Base-by-base conservation (phyloP, 148 eudicot species). In the Rhododendron vialii region DNA sequence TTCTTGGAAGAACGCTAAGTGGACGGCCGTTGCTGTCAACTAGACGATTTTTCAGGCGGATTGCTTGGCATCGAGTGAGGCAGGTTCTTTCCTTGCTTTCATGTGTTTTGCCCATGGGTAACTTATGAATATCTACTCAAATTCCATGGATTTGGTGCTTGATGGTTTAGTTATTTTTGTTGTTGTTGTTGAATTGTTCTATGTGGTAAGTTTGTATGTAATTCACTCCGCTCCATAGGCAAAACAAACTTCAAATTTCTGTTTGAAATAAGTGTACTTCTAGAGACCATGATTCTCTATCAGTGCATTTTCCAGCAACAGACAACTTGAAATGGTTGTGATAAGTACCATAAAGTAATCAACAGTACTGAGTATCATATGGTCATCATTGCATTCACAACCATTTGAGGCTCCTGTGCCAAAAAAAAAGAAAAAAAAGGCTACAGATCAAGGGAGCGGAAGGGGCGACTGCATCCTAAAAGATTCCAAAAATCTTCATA, bases 1-100 rank as follows among this genome's bases (percentile, higher is more conserved):
- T 96, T 87, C 92, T 95, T 43, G 98, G 99, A 43, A 96, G 99
- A 88, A 96, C 99, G 22, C 96, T 96, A 47, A 94, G 99, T 86
- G 99, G 99, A 12, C 71, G 99, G 90, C 99, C 99, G 5, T 90
- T 96, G 92, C 89, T 96, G 78, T 96, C 99, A 22, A 83, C 93
- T 7, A 88, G 99, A 71, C 89, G 96, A 82, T 91, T 92, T 38
- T 94, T 96, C 86, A 87, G 94, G 82, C 92, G 94, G 65, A 87
- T 96, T 57, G 96, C 99, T 51, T 96, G 99, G 98, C 98, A 95
- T 88, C 97, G 99, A 89, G 98, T 96, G 98, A 96, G 99, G 98
- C 99, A 96, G 99, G 99, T 96, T 92, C 93, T 95, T 94, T 91
- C 90, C 97, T 94, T 88, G 85, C 92, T 90, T 89, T 86, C 71